phyloP scores from a whole-genome alignment of 345 rosid species.

The Acer saccharum region DNA sequence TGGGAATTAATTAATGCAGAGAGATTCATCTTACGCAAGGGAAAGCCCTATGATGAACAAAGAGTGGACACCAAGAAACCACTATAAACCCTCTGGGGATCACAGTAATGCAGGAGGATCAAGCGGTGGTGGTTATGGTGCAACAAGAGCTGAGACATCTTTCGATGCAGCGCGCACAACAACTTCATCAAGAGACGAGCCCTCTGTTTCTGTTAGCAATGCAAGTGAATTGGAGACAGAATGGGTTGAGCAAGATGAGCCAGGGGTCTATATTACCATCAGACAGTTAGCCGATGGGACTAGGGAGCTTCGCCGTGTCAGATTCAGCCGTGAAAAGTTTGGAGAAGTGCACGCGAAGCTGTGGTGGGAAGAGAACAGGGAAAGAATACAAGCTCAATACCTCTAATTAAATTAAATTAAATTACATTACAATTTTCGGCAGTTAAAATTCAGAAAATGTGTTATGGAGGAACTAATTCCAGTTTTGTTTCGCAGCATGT shows the following conservation, averaged over 20 bases:
- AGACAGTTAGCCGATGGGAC: constrained; percentile 87
- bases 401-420: constrained; percentile 44
- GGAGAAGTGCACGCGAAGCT: constrained; percentile 92
- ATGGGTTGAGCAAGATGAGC: constrained; percentile 93
- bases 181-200: constrained; percentile 88
- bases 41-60: constrained; percentile 67
- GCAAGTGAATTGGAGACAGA: constrained; percentile 92
- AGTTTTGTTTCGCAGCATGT: constrained; percentile 23
- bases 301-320: constrained; percentile 94
- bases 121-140: constrained; percentile 43
- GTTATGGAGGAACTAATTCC: constrained; percentile 5
- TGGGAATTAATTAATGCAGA: constrained; percentile 28
- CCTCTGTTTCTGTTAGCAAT: constrained; percentile 79
- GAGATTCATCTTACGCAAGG: constrained; percentile 80
- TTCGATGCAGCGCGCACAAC: constrained; percentile 80
- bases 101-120: constrained; percentile 44
- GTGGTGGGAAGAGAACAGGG: constrained; percentile 99
- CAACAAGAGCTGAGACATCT: constrained; percentile 41
- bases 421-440: background rate
- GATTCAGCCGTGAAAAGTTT: constrained; percentile 95
- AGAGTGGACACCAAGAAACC: constrained; percentile 77
- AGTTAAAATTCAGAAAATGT: background rate
- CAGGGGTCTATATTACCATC: constrained; percentile 92
- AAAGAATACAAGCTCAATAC: constrained; percentile 93
- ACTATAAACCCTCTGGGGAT: constrained; percentile 52